These are phyloP conservation scores for Sparassis latifolia DNA, from an alignment of 1,284 basidiomycete species.

Conservation along the genomic window DNA sequence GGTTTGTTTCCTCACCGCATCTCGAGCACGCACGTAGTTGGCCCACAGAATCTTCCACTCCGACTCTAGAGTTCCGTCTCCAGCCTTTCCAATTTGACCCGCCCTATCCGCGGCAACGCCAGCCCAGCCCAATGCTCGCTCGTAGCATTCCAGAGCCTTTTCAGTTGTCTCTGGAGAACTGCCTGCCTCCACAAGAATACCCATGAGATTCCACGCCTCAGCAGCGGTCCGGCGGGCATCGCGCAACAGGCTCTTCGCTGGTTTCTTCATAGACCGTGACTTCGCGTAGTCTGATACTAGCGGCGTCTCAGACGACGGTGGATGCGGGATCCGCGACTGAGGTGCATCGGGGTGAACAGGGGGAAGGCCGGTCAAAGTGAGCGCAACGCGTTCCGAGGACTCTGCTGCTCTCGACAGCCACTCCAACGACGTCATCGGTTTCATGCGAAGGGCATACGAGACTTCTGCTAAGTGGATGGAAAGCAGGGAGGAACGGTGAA, in stretches of 20 bases:
- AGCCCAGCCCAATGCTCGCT: constrained; percentile 59
- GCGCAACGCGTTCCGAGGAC: constrained; percentile 61
- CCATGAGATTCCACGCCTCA: constrained; percentile 61
- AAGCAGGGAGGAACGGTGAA: constrained; percentile 68
- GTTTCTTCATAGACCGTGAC: constrained; percentile 44
- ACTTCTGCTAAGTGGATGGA: constrained; percentile 76
- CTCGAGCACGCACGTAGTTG: constrained; percentile 40
- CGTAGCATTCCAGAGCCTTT: constrained; percentile 46
- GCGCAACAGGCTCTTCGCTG: constrained; percentile 55
- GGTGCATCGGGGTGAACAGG: constrained; percentile 30
- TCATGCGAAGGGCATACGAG: constrained; percentile 46
- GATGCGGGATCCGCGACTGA: constrained; percentile 32
- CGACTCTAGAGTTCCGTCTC: constrained; percentile 44
- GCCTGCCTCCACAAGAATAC: constrained; percentile 38
- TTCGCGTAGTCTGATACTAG: constrained; percentile 38
- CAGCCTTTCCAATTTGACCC: constrained; percentile 33
- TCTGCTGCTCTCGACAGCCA: constrained; percentile 55
- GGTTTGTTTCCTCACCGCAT: constrained; percentile 12
- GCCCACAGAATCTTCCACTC: constrained; percentile 52
- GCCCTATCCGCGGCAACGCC: constrained; percentile 35
- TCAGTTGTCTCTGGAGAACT: constrained; percentile 28
- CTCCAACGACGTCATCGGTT: constrained; percentile 42
- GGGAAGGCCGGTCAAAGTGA: constrained; percentile 43
- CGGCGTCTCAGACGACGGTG: constrained; percentile 37
- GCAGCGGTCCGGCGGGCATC: constrained; percentile 66